Conservation (phyloP, 768 basidiomycete species). For the Lactarius indigo region DNA sequence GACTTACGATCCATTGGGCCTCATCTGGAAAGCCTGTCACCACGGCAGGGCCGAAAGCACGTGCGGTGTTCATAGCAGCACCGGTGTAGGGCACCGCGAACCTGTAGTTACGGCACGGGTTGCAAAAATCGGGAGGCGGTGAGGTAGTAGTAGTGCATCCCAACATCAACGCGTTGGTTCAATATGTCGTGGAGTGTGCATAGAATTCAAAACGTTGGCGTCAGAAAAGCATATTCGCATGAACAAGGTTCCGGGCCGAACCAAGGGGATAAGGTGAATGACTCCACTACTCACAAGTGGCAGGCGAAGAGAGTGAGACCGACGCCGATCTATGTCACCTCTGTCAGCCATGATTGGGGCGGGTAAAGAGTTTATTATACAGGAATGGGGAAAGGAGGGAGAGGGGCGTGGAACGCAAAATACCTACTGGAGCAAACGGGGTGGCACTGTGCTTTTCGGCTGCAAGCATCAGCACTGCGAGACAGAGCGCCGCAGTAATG, state of each 20-base stretch:
- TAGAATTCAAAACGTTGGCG: background rate
- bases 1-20: constrained; percentile 60
- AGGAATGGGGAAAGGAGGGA: background rate
- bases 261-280: background rate
- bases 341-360: background rate
- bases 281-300: constrained; percentile 45
- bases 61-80: constrained; percentile 64
- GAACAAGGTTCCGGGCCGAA: background rate
- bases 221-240: background rate
- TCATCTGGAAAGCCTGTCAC: constrained; percentile 53
- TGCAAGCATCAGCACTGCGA: constrained; percentile 70
- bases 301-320: constrained; percentile 62
- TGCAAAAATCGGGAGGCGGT: background rate
- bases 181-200: background rate
- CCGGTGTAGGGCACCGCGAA: constrained; percentile 63
- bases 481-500: constrained; percentile 53
- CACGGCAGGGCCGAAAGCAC: constrained; percentile 67
- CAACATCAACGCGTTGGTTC: background rate
- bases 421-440: constrained; percentile 60
- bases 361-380: background rate
- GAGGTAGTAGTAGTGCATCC: background rate
- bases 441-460: constrained; percentile 66
- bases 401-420: background rate
- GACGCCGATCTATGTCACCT: constrained; percentile 48
- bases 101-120: constrained; percentile 32